Evolutionary conservation across 2,329 filamentous ascomycete species (phyloP).

Genomic region (Shiraia sp.): DNA sequence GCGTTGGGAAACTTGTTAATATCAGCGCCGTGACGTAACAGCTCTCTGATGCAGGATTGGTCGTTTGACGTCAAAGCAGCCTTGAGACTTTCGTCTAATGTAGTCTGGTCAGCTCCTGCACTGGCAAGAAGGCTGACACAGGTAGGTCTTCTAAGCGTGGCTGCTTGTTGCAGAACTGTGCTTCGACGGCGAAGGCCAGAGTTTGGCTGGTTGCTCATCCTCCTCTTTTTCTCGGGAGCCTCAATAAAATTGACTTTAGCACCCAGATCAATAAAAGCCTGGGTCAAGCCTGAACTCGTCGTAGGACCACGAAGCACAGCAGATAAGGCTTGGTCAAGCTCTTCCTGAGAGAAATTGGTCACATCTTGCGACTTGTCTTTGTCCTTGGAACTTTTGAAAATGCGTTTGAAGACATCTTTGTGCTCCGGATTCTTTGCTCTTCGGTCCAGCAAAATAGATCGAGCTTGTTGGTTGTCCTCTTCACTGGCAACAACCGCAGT

Average conservation of each 20-base stretch:
- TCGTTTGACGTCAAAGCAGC: constrained; percentile 39
- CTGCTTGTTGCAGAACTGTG: constrained; percentile 42
- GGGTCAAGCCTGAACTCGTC: constrained; percentile 35
- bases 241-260: constrained; percentile 40
- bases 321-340: constrained; percentile 41
- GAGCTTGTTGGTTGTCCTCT: constrained; percentile 36
- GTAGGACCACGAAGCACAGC: constrained; percentile 35
- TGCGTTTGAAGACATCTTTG: constrained; percentile 37
- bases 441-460: constrained; percentile 35
- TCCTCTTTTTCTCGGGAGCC: constrained; percentile 21
- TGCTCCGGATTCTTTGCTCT: constrained; percentile 35
- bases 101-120: constrained; percentile 41
- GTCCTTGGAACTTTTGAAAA: constrained; percentile 42
- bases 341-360: constrained; percentile 38
- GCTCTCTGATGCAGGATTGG: constrained; percentile 35
- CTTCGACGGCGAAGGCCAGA: constrained; percentile 33
- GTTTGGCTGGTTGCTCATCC: constrained; percentile 18
- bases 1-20: constrained; percentile 36
- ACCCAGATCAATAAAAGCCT: constrained; percentile 39
- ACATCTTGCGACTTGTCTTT: constrained; percentile 38
- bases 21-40: constrained; percentile 41
- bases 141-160: constrained; percentile 33
- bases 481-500: constrained; percentile 34
- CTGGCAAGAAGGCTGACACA: constrained; percentile 37
- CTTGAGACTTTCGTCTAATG: constrained; percentile 38